Conservation (phyloP, 768 basidiomycete species). For the Boletus rubescentipes region DNA sequence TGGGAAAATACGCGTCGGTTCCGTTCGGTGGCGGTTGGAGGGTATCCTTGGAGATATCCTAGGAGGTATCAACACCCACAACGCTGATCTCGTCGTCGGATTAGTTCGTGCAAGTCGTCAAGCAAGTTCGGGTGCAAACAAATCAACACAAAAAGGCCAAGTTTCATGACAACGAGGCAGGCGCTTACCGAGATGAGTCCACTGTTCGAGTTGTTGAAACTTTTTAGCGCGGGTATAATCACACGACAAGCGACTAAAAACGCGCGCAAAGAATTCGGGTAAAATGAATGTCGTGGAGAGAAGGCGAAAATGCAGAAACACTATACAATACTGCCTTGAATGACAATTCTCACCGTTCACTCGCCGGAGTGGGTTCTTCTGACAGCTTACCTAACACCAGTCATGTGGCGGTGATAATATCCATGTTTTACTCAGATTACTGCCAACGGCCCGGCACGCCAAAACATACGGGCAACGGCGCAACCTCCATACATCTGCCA, state of each 20-base stretch:
- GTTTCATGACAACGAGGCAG: conserved; percentile 18
- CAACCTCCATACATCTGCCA: not conserved
- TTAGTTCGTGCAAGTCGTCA: conserved; percentile 27
- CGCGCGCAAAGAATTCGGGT: not conserved
- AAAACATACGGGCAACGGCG: not conserved
- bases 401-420: too few relatives aligned
- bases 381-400: conserved; percentile 5
- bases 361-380: too few relatives aligned
- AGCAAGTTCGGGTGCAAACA: conserved; percentile 30
- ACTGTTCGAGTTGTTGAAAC: not conserved
- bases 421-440: not conserved
- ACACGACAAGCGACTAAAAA: not conserved
- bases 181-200: conserved; percentile 17
- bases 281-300: not conserved
- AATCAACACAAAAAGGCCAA: conserved; percentile 29
- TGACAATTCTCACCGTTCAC: too few relatives aligned
- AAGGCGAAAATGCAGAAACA: not conserved
- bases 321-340: not conserved
- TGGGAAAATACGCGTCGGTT: conserved; percentile 5
- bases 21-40: not conserved
- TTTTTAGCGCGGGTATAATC: not conserved
- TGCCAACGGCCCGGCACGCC: not conserved
- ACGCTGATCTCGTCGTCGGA: conserved; percentile 20
- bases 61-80: conserved; percentile 19
- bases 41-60: conserved; percentile 17